Evolutionary conservation across 2,329 filamentous ascomycete species (phyloP).

Genomic region (Balansia obtecta): DNA sequence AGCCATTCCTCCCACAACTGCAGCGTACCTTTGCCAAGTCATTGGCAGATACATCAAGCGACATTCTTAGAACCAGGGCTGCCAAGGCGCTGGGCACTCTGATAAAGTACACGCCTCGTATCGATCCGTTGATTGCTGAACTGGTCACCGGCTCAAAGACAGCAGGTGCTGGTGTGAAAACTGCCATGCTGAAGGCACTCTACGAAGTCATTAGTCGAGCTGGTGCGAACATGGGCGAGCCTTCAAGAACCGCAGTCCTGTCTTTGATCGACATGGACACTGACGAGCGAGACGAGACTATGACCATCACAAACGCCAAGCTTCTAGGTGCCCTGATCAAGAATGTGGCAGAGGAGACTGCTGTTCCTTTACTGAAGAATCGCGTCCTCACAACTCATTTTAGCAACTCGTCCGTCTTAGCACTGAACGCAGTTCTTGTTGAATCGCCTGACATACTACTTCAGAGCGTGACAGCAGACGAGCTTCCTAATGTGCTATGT

Average conservation of each 20-base stretch:
- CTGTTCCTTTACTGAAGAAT: constrained; percentile 46
- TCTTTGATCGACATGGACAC: constrained; percentile 76
- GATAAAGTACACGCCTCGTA: constrained; percentile 88
- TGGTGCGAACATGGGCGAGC: constrained; percentile 86
- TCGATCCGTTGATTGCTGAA: constrained; percentile 86
- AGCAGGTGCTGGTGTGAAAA: constrained; percentile 68
- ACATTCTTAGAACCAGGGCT: constrained; percentile 73
- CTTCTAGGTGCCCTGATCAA: constrained; percentile 83
- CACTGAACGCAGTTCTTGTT: constrained; percentile 76
- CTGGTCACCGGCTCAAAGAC: constrained; percentile 95
- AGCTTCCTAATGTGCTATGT: constrained; percentile 64
- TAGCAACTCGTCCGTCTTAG: constrained; percentile 67
- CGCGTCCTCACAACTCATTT: constrained; percentile 69
- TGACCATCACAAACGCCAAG: constrained; percentile 83
- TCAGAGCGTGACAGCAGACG: constrained; percentile 53
- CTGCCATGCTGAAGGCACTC: constrained; percentile 91
- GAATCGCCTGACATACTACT: constrained; percentile 64
- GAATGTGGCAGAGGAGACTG: constrained; percentile 64
- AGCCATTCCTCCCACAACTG: constrained; percentile 92
- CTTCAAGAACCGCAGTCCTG: constrained; percentile 75
- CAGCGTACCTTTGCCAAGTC: constrained; percentile 96
- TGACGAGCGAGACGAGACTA: constrained; percentile 61
- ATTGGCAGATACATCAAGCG: constrained; percentile 83
- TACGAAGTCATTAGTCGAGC: constrained; percentile 96
- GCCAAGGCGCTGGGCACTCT: constrained; percentile 89